A percentile compares a stretch with the other conserved stretches of the same genome.
Conservation (phyloP, 768 basidiomycete species). For the Cubamyces lactineus region DNA sequence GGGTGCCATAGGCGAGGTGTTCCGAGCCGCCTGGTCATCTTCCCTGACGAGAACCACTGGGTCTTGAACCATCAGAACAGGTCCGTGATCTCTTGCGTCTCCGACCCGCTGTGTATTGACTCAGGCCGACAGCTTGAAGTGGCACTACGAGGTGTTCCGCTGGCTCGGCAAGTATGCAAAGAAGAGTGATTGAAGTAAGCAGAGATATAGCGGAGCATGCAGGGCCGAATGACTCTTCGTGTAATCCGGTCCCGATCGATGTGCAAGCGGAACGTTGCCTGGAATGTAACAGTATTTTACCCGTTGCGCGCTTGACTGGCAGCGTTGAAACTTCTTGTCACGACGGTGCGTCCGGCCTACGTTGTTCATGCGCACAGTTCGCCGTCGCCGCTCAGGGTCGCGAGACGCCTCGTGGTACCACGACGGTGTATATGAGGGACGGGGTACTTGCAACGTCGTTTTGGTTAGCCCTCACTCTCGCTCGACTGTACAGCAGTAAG, state of each 20-base stretch:
- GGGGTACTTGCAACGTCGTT: no score
- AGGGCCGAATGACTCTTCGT: slow-evolving; percentile 1
- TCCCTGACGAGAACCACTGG: slow-evolving; percentile 95
- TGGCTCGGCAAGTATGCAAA: slow-evolving; percentile 82
- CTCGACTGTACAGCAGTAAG: no score
- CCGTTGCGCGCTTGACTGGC: neutral
- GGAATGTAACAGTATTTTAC: neutral
- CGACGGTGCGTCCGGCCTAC: neutral
- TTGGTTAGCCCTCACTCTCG: no score
- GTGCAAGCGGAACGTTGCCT: neutral
- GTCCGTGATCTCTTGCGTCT: slow-evolving; percentile 35
- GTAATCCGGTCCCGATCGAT: neutral
- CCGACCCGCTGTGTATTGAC: no score
- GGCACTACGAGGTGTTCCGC: slow-evolving; percentile 93
- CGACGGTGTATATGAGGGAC: neutral
- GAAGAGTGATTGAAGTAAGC: slow-evolving; percentile 14
- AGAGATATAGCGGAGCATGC: neutral
- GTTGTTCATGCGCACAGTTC: neutral
- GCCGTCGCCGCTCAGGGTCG: neutral
- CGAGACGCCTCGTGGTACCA: neutral
- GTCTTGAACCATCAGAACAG: slow-evolving; percentile 80
- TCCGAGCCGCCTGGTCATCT: slow-evolving; percentile 77
- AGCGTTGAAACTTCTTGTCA: neutral
- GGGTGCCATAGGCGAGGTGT: slow-evolving; percentile 57
- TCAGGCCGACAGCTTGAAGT: slow-evolving; percentile 65